These are phyloP conservation scores for Cladorrhinum samala DNA, from an alignment of 495 filamentous ascomycete genomes.

Conservation along the genomic window DNA sequence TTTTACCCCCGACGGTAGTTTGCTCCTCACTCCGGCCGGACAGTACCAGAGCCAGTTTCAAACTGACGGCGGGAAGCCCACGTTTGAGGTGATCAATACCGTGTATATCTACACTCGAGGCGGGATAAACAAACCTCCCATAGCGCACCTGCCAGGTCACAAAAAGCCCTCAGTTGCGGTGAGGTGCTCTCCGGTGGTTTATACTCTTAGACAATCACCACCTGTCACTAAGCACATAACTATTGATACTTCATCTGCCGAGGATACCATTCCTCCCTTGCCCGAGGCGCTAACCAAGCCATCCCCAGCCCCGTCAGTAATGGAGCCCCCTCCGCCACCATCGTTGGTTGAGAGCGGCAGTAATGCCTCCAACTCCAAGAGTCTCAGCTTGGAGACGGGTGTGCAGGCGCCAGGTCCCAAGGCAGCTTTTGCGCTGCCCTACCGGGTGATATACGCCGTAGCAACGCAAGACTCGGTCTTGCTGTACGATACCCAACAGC, in stretches of 20 bases:
- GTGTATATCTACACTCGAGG: constrained; percentile 97
- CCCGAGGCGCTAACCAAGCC: constrained; percentile 73
- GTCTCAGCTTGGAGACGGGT: constrained; percentile 47
- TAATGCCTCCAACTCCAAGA: constrained; percentile 41
- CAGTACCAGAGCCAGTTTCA: constrained; percentile 84
- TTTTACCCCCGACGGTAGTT: constrained; percentile 90
- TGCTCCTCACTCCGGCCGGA: constrained; percentile 92
- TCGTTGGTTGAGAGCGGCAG: constrained; percentile 37
- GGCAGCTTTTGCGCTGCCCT: constrained; percentile 75
- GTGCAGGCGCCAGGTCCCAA: constrained; percentile 49
- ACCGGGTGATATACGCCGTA: constrained; percentile 93
- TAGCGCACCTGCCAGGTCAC: constrained; percentile 95
- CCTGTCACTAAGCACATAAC: constrained; percentile 81
- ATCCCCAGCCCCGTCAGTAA: constrained; percentile 51
- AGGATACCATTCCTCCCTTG: constrained; percentile 74
- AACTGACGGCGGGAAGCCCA: constrained; percentile 61
- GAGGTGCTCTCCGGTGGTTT: constrained; percentile 85
- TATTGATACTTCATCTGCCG: constrained; percentile 83
- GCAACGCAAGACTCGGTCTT: constrained; percentile 96
- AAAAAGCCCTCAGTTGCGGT: constrained; percentile 98
- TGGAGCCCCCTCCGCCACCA: constrained; percentile 76
- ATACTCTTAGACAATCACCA: constrained; percentile 64
- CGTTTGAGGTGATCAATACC: constrained; percentile 88
- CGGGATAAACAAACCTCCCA: constrained; percentile 92
- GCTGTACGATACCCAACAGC: constrained; percentile 95